Base-by-base conservation (phyloP, 179 eudicot genomes). In the Nepenthes alata region DNA sequence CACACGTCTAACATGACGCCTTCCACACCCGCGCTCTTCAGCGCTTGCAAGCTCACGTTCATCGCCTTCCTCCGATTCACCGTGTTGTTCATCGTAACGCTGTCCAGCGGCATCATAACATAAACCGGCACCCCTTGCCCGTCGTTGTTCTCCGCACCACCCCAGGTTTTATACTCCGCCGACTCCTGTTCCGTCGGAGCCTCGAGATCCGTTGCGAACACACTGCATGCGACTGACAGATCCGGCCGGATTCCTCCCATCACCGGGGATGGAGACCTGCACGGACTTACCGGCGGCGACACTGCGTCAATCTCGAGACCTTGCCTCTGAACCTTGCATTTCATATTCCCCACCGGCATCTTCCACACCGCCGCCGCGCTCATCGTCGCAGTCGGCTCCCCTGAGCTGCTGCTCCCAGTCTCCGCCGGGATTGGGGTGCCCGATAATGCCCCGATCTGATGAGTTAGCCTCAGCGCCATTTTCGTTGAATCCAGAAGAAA, bases 1-100 rank as follows among this genome's bases (percentile, higher is more conserved):
- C 91, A 85, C 58, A 78, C 87, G 53, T 85, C 91, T 80, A 85
- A 72, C 91, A 85, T 85, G 15, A 85, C 70, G 62, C 91, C 91
- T 55, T 82, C 87, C 60, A 82, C 91, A 0, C 91, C 91, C 1
- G 91, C 83, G 39, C 80, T 85, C 72, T 82, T 85, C 69, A 85
- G 54, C 56, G 91, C 91, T 67, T 70, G 76, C 69, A 85, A 14
- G 47, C 91, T 85, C 61, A 79, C 83, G 9, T 78, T 80, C 87
- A 85, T 83, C 60, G 87, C 87, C 69, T 78, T 75, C 72, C 66
- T 74, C 66, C 85, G 50, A 34, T 80, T 85, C 70, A 85, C 75
- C 35, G 72, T 55, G 48, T 80, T 74, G 35, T 68, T 76, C 83
- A 55, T 78, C 51, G 82, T 77, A 66, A 85, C 87, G 60, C 83